These are phyloP conservation scores for Leccinum griseonigrum DNA, from an alignment of 1,284 basidiomycete species.

Conservation along the genomic window DNA sequence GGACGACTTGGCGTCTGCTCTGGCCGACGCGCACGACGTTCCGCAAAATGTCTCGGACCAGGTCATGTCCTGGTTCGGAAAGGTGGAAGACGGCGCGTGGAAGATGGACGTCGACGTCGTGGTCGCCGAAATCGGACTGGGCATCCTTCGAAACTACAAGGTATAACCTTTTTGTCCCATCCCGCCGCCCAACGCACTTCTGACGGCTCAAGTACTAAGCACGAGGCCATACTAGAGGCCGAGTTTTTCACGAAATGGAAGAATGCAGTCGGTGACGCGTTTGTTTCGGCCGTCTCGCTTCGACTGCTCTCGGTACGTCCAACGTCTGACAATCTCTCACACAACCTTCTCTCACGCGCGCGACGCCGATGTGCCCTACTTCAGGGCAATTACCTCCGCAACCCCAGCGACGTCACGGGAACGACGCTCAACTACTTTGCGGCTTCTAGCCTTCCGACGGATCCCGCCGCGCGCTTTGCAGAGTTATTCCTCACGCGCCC, in stretches of 20 bases:
- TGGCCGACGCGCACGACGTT: slow-evolving; percentile 77
- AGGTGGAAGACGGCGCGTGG: slow-evolving; percentile 56
- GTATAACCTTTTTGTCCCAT: slow-evolving; percentile 36
- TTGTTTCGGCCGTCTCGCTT: slow-evolving; percentile 56
- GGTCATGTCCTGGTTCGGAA: slow-evolving; percentile 80
- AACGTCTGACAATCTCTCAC: neutral
- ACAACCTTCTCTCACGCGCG: neutral
- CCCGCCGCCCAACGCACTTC: neutral
- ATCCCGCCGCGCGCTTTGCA: slow-evolving; percentile 74
- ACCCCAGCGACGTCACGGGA: slow-evolving; percentile 27
- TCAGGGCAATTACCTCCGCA: slow-evolving; percentile 71
- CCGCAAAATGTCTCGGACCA: slow-evolving; percentile 58
- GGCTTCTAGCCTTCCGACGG: slow-evolving; percentile 65
- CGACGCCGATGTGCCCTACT: neutral
- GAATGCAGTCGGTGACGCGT: slow-evolving; percentile 69
- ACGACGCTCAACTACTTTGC: slow-evolving; percentile 66
- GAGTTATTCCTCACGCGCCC: slow-evolving; percentile 80
- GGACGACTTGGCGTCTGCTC: slow-evolving; percentile 50
- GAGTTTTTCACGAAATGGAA: slow-evolving; percentile 70
- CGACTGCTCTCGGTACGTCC: slow-evolving; percentile 60
- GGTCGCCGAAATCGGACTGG: slow-evolving; percentile 68
- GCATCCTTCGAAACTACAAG: slow-evolving; percentile 62
- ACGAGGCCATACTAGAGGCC: slow-evolving; percentile 52
- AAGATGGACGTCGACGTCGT: slow-evolving; percentile 56
- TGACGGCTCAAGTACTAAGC: slow-evolving; percentile 38